These are phyloP conservation scores for Blastomyces silverae DNA, from an alignment of 2,329 filamentous ascomycete species.

Conservation along the genomic window DNA sequence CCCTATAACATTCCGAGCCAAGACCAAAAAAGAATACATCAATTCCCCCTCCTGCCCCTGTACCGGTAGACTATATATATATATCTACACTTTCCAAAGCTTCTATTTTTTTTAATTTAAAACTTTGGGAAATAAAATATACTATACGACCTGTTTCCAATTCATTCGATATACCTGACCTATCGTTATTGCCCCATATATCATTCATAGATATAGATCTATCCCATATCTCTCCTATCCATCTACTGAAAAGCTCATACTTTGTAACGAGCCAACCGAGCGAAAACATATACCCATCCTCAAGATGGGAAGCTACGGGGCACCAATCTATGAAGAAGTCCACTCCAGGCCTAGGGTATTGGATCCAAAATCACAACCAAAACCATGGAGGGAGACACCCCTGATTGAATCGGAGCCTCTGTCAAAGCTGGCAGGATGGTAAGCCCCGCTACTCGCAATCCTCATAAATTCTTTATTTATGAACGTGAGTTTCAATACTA, in stretches of 20 bases:
- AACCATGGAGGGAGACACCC: constrained; percentile 65
- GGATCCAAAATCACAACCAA: constrained; percentile 26
- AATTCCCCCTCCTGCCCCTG: no score
- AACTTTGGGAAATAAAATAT: neutral
- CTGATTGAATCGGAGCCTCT: constrained; percentile 60
- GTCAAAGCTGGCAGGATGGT: constrained; percentile 67
- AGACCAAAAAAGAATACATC: no score
- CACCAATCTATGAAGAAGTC: constrained; percentile 14
- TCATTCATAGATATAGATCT: neutral
- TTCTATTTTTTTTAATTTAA: neutral
- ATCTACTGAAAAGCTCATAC: neutral
- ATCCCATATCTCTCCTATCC: neutral
- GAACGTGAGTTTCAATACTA: neutral
- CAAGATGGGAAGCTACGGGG: constrained; percentile 35
- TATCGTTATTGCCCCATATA: neutral
- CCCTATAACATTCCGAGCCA: neutral
- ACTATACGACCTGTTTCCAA: neutral
- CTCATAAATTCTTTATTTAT: neutral
- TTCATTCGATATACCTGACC: neutral
- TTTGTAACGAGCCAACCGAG: neutral
- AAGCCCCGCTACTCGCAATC: constrained; percentile 26
- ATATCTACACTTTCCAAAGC: no score
- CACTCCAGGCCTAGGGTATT: neutral
- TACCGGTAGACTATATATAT: no score
- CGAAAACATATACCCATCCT: neutral